phyloP scores from a whole-genome alignment of 2,329 filamentous ascomycete species.

The Septoria linicola region DNA sequence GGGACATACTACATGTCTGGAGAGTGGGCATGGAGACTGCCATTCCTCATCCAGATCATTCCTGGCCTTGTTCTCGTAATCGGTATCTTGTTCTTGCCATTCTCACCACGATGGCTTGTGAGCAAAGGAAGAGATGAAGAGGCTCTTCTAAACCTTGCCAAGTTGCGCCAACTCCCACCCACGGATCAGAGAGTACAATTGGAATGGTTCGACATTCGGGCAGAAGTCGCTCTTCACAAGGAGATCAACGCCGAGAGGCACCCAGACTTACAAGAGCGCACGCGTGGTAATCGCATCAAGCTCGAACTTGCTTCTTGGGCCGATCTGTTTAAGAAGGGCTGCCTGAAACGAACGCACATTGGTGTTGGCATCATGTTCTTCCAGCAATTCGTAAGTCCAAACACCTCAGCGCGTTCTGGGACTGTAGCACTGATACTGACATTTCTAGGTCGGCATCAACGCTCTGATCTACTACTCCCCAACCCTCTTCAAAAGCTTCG shows the following conservation, averaged over 20 bases:
- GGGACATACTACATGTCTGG: conserved; percentile 51
- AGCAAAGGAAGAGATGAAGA: conserved; percentile 36
- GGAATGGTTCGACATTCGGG: conserved; percentile 55
- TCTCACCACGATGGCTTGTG: conserved; percentile 39
- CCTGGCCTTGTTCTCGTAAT: conserved; percentile 35
- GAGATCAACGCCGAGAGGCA: conserved; percentile 43
- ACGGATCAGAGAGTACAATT: conserved; percentile 52
- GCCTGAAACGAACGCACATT: conserved; percentile 51
- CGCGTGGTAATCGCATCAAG: conserved; percentile 36
- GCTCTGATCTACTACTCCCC: conserved; percentile 52
- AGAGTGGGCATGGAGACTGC: conserved; percentile 51
- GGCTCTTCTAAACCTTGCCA: conserved; percentile 32
- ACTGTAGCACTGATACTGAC: too few relatives aligned
- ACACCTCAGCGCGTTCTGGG: too few relatives aligned
- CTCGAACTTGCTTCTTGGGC: conserved; percentile 49
- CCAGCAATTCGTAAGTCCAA: conserved; percentile 37
- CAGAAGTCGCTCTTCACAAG: conserved; percentile 56
- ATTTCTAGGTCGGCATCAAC: conserved; percentile 44
- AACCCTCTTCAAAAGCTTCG: conserved; percentile 45
- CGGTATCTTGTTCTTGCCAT: conserved; percentile 38
- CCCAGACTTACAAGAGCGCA: conserved; percentile 33
- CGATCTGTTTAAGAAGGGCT: conserved; percentile 50
- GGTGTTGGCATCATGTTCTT: conserved; percentile 58
- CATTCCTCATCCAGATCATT: conserved; percentile 50
- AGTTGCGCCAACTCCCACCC: conserved; percentile 43